Evolutionary conservation across 805 yeast genomes (phyloP), one percentile per base, ranked within the genome.

Genomic region (Barnettozyma pratensis): DNA sequence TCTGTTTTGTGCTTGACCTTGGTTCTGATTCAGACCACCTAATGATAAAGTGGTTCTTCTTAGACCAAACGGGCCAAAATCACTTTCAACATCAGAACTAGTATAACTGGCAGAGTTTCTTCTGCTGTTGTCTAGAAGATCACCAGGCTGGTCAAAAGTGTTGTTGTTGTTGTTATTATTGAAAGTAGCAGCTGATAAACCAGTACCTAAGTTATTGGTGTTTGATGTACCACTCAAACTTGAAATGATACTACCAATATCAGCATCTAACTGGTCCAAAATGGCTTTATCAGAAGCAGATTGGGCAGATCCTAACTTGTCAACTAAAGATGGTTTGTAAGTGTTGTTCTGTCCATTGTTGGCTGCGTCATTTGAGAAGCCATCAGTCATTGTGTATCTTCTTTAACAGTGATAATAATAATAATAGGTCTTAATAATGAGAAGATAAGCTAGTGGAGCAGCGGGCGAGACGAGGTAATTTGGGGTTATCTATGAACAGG

Each of bases 21-120:
- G 55, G 19, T 47, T 46, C 40, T 55, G 58, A 31, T 54, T 55
- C 34, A 56, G 48, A 11, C 58, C 59, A 19, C 73, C 77, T 7
- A 68, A 69, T 4, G 79, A 73, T 29, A 75, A 59, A 1, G 79
- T 67, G 8, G 78, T 79, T 50, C 70, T 68, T 54, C 71, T 74
- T 53, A 73, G 64, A n/a, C 77, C 79, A 59, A 76, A 75, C 6
- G 70, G 66, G 37, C 58, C 60, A 41, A 61, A 65, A 48, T 65
- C 68, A 37, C 65, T 64, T 50, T 69, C 76, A n/a, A 68, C 65
- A 44, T 74, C 79, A 40, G 76, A 62, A 36, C 63, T 56, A 11
- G 55, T 48, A 36, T 52, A 58, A 28, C 64, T 57, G n/a, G 53
- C 43, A 6, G 78, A 73, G 49, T 72, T 67, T 45, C 74, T 64